Base-by-base conservation (phyloP, 768 basidiomycete species). In the Asterophora parasitica region DNA sequence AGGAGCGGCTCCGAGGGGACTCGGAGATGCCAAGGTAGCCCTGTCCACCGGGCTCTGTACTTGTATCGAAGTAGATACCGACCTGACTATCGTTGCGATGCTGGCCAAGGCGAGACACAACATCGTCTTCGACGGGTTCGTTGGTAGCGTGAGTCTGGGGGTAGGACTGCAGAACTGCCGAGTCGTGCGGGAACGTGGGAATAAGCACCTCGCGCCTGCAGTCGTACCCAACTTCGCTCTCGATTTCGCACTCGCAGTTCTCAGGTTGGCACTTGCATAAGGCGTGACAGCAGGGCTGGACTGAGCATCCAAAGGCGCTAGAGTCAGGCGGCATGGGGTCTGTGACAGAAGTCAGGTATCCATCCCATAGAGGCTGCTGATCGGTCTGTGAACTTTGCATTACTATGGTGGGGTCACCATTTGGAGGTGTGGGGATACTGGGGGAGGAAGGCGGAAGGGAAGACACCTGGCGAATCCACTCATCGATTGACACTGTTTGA, bases 401-500 rank as follows among this genome's bases (percentile, higher is more conserved):
- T 15, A 26, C 42, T 16, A 4, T 23, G 7, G 5, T 16, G 9
- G 23, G 23, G 23, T 23, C 23, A 6, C 23, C 23, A 23, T 23
- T 30, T n/a, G 30, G 31, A 23, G 46, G 26, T 0, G 44, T 19
- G 39, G 10, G n/a, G 2, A 39, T 10, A 3, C 46, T 33, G 19
- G 44, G 44, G 12, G 49, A 19, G 11, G 45, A 4, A 12, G 37
- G 30, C 26, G 48, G 42, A 17, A 49, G 28, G 19, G 48, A 49
- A 8, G 55, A 53, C 12, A 54, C 51, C 10, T 54, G 50, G 12
- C 54, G 50, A n/a, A 55, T 49, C 54, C 54, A 55, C 8, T 55
- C 54, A 57, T 82, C 82, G 35, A 83, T 75, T 48, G 73, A 69
- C 23, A 70, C 69, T 31, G 68, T 64, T 54, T 71, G 66, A 20